phyloP scores from a whole-genome alignment of 139 green algal species.

The Gonium pectorale region DNA sequence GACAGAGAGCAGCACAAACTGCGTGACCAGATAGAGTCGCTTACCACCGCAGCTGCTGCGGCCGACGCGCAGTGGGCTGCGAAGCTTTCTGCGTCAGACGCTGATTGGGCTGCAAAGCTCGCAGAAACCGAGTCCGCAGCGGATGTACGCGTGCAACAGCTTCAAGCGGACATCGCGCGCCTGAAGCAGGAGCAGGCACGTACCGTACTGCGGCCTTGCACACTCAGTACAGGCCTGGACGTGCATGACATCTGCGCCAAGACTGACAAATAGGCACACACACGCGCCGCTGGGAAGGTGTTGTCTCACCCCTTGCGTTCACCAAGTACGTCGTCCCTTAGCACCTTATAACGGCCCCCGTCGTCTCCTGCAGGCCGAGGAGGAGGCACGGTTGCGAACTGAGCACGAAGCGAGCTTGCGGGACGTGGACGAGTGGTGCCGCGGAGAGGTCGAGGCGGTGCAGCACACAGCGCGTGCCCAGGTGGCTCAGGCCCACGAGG shows the following conservation, averaged over 20 bases:
- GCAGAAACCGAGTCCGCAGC: not conserved
- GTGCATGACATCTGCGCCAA: no score
- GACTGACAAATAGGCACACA: no score
- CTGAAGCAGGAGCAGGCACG: constrained; percentile 3
- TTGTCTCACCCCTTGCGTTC: no score
- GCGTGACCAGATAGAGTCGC: constrained; percentile 11
- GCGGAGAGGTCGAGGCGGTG: constrained; percentile 41
- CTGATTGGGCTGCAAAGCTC: constrained; percentile 16
- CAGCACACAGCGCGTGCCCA: constrained; percentile 18
- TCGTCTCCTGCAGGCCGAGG: constrained; percentile 11
- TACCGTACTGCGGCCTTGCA: no score
- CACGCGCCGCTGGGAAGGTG: no score
- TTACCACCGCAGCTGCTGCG: not conserved
- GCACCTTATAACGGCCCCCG: no score
- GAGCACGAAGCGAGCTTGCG: constrained; percentile 11
- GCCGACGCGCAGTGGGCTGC: constrained; percentile 3
- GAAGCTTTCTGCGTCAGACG: not conserved
- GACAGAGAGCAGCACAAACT: constrained; percentile 26
- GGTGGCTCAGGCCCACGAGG: constrained; percentile 13
- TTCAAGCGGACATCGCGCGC: not conserved
- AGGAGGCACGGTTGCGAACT: not conserved
- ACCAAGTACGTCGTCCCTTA: no score
- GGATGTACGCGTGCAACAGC: not conserved
- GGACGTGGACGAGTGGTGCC: constrained; percentile 43
- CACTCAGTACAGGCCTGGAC: no score